Conservation (phyloP, 768 basidiomycete species). For the Tylopilus sp. region DNA sequence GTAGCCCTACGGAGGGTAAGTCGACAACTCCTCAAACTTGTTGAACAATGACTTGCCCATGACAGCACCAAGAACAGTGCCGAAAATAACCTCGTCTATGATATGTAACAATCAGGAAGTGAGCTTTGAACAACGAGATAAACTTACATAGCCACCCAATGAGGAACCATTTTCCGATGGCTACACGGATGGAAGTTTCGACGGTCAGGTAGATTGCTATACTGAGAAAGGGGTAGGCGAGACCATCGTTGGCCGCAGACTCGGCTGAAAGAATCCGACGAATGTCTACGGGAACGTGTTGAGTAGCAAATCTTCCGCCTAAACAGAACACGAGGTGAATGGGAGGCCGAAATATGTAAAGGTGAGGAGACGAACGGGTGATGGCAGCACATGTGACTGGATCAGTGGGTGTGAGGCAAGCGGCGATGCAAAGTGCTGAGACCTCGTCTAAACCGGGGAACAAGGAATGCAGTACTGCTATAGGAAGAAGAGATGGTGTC, state of each 20-base stretch:
- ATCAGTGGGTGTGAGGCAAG: slow-evolving; percentile 92
- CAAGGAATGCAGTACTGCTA: slow-evolving; percentile 64
- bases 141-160: slow-evolving; percentile 70
- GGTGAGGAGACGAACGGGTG: slow-evolving; percentile 45
- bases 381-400: slow-evolving; percentile 88
- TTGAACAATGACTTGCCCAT: slow-evolving; percentile 32
- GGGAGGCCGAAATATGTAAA: neutral
- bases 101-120: slow-evolving; percentile 2
- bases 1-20: slow-evolving; percentile 43
- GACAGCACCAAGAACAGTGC: slow-evolving; percentile 63
- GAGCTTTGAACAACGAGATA: neutral
- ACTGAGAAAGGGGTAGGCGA: slow-evolving; percentile 90
- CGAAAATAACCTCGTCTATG: slow-evolving; percentile 78
- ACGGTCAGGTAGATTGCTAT: slow-evolving; percentile 83
- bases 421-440: slow-evolving; percentile 81
- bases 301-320: slow-evolving; percentile 70
- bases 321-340: neutral
- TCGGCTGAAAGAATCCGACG: slow-evolving; percentile 84
- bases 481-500: neutral
- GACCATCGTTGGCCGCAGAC: slow-evolving; percentile 92
- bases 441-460: slow-evolving; percentile 72
- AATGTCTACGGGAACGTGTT: slow-evolving; percentile 70
- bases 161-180: slow-evolving; percentile 82
- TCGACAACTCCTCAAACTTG: neutral
- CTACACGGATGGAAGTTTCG: slow-evolving; percentile 56